Evolutionary conservation across 257 asterid genomes (phyloP), one percentile per base, ranked within the genome.

Genomic region (Leptodermis oblonga): DNA sequence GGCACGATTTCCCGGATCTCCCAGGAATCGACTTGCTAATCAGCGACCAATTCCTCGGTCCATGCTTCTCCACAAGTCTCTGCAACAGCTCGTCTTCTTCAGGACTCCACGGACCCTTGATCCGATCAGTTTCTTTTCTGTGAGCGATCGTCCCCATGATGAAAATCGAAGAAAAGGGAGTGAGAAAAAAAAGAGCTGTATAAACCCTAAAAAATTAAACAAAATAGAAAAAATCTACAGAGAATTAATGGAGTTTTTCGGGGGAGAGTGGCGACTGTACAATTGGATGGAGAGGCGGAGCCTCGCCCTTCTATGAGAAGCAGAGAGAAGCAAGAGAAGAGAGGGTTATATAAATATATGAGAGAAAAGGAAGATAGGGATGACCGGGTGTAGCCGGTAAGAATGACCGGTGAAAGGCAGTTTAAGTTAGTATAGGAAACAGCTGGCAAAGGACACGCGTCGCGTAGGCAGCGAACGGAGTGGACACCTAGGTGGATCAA

Each of bases 61-160:
- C 97, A 67, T 88, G 90, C 75, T 80, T 80, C 59, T 86, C 87
- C 4, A 90, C 96, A 49, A 90, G 43, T 12, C 62, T 78, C 68
- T 80, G 88, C 56, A 90, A 75, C 69, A 82, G 41, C 62, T 82
- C 90, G 37, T 90, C 97, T 73, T 90, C 94, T 72, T 88, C 97
- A 0, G 86, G 92, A 71, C 96, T 90, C 97, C 97, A 90, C 3
- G 96, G 97, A 25, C 97, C 97, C 73, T 85, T 90, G 68, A 86
- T 86, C 79, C 92, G 88, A 84, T 85, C 96, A 43, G 56, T 39
- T 0, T 85, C 96, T n/a, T 65, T 80, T 39, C 81, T 79, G 70
- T 76, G 85, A 6, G 66, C 11, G 10, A 73, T 37, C 68, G 84
- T 74, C 72, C 86, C 86, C 90, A 85, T 82, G 20, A 36, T n/a